A percentile compares a stretch with the other conserved stretches of the same genome.
Evolutionary conservation across 75 land plant genomes (phyloP).

Genomic region (Adiantum capillusveneris): DNA sequence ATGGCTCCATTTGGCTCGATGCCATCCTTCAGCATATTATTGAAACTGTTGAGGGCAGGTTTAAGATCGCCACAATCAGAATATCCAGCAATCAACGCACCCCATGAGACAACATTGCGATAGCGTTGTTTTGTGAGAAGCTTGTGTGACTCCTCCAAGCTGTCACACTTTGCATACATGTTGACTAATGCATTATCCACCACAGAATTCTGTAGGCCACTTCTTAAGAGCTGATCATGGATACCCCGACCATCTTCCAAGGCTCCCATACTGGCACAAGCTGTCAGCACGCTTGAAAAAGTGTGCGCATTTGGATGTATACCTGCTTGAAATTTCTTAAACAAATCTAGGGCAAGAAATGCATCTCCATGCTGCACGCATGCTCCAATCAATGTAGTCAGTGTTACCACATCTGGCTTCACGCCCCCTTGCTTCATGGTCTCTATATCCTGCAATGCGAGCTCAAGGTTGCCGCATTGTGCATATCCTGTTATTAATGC

Average conservation of each 20-base stretch:
- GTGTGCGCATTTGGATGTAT: no score
- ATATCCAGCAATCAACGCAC: conserved; percentile 14
- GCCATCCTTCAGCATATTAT: conserved; percentile 3
- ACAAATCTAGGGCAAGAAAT: no score
- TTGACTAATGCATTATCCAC: conserved; percentile 51
- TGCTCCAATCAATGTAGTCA: no score
- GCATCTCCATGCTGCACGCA: no score
- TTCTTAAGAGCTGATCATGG: conserved; percentile 44
- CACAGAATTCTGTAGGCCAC: conserved; percentile 36
- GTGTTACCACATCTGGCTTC: no score
- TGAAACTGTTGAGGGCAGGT: conserved; percentile 9
- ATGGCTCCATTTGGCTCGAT: conserved; percentile 19
- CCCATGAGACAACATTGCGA: conserved; percentile 14
- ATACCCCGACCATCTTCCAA: conserved; percentile 38
- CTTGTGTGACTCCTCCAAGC: conserved; percentile 7
- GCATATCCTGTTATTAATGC: no score
- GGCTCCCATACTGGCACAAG: no score
- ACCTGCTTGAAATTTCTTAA: no score
- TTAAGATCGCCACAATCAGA: conserved; percentile 9
- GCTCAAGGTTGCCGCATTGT: no score
- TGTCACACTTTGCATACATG: conserved; percentile 25
- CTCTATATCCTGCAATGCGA: no score
- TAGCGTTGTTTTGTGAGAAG: conserved; percentile 1
- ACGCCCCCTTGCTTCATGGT: no score
- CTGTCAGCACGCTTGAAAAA: no score